Conservation (phyloP, 345 rosid species). For the Sisymbrium irio region DNA sequence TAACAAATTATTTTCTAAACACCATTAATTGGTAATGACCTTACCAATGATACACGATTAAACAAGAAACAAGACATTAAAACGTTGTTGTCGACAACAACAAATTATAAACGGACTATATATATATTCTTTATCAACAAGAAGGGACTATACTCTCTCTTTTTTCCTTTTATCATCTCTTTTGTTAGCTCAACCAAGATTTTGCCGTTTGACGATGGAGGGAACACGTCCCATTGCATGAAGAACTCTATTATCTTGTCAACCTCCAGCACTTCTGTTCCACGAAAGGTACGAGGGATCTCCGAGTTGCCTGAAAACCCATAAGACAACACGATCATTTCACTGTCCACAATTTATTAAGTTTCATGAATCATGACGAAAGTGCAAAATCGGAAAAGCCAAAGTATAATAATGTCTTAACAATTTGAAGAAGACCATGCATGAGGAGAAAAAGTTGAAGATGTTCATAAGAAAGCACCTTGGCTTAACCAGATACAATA, state of each 20-base stretch:
- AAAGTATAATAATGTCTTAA: neutral
- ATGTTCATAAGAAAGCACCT: constrained; percentile 46
- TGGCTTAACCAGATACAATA: constrained; percentile 82
- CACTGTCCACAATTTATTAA: neutral
- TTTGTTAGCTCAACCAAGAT: constrained; percentile 3
- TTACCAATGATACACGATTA: neutral
- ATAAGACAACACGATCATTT: constrained; percentile 16
- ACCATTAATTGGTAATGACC: neutral
- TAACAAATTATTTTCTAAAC: constrained; percentile 7
- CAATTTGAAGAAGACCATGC: neutral
- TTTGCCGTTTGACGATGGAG: neutral
- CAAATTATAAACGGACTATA: neutral
- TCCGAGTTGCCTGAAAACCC: constrained; percentile 76
- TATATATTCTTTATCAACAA: neutral
- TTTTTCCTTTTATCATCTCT: neutral
- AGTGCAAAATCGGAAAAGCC: neutral
- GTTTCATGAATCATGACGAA: too few species aligned
- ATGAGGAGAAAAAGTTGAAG: neutral
- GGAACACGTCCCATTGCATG: constrained; percentile 2
- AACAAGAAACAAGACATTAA: neutral
- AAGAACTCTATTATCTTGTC: neutral
- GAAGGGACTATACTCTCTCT: neutral
- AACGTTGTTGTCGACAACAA: constrained; percentile 2
- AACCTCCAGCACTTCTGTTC: constrained; percentile 80
- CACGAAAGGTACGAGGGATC: constrained; percentile 93